Evolutionary conservation across 1,139 yeast genomes (phyloP), one percentile per base, ranked within the genome.

Genomic region (Sugiyamaella xylanicola): DNA sequence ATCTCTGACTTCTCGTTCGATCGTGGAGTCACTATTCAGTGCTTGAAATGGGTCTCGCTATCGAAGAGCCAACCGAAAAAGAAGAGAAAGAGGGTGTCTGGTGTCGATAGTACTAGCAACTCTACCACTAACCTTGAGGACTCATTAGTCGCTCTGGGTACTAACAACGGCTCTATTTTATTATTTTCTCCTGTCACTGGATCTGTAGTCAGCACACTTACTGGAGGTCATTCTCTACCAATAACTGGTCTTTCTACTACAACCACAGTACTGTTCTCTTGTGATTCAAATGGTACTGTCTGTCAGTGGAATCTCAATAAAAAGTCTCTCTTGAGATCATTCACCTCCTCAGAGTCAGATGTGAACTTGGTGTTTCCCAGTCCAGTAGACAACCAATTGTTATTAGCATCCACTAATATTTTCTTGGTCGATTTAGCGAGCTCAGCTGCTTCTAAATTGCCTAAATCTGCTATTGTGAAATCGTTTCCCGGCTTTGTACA

Each of bases 131-230:
- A 49, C n/a, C 36, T 62, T 29, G 78, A 76, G 50, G 74, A 73
- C 29, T 72, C 73, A 49, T 69, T 82, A 11, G 72, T 90, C 36
- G 84, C 87, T 3, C 66, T 89, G 48, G 88, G 92, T 48, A 77
- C 87, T 59, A 83, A 82, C 53, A 81, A 79, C 51, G 96, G 96
- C 9, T 72, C 80, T 8, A 72, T 86, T 1, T 72, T 86, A 59
- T 67, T 89, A 11, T 90, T 84, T 67, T 82, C 92, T 0, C 95
- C 96, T 3, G 72, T 81, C 40, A 79, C 82, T 19, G 84, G 84
- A 61, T 79, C 82, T 51, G 73, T 87, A 2, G 67, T 84, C 7
- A 72, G 71, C 5, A 84, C 79, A 56, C 72, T 87, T 43, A 69
- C 74, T 8, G 78, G 82, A 13, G 78, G 82, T n/a, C 74, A 76